Percentiles rank a stretch among this genome's conserved stretches.
Evolutionary conservation across 2,329 filamentous ascomycete genomes (phyloP).

Genomic region (Pseudogymnoascus sp.): DNA sequence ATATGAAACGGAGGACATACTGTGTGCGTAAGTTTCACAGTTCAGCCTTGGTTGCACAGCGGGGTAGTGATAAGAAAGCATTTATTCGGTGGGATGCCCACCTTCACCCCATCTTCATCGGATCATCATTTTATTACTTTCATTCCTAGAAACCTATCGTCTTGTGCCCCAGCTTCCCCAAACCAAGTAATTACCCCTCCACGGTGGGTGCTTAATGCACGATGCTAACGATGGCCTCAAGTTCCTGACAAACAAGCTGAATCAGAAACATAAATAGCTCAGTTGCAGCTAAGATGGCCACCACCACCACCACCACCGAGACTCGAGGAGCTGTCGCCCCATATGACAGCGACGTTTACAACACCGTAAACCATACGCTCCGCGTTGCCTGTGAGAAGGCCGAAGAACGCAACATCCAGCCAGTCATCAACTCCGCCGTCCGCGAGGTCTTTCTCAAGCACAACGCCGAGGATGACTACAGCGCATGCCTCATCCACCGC

Average conservation of each 20-base stretch:
- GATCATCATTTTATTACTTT: neutral
- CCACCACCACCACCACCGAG: neutral
- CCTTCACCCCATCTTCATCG: neutral
- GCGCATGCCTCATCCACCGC: neutral
- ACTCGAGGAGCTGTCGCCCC: neutral
- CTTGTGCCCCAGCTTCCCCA: neutral
- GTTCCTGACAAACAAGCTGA: neutral
- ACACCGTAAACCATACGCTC: neutral
- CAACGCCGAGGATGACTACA: neutral
- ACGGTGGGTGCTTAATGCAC: no score
- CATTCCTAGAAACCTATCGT: neutral
- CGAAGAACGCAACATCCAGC: neutral
- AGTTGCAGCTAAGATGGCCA: neutral
- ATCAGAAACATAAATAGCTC: neutral
- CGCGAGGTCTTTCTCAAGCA: neutral
- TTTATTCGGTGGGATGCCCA: neutral
- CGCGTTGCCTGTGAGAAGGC: neutral
- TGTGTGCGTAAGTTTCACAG: neutral
- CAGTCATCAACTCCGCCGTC: neutral
- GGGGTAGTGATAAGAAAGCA: neutral
- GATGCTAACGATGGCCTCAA: neutral
- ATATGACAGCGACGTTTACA: neutral
- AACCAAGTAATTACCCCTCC: neutral
- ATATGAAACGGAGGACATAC: neutral
- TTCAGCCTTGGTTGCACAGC: neutral